Conservation (phyloP, 139 green algal genomes). For the Pleodorina starrii region DNA sequence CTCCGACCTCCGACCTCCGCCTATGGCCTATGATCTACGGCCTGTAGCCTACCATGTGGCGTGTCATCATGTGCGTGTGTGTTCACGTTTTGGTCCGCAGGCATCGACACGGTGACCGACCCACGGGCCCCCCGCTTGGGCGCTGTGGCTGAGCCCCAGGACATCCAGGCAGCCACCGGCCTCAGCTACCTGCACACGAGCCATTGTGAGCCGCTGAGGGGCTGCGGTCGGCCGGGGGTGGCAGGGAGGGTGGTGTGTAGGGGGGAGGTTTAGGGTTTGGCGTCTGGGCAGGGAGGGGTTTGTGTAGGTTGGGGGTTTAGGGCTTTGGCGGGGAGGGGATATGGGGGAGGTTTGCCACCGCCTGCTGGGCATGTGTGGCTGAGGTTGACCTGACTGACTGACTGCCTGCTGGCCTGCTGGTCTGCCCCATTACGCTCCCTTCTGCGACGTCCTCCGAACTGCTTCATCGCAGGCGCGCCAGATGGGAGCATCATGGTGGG, state of each 20-base stretch:
- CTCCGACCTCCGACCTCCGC: no score
- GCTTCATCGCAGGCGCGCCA: constrained; percentile 13
- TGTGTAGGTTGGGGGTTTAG: not conserved
- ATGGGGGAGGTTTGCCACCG: no score
- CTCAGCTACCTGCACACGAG: constrained; percentile 77
- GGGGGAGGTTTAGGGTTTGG: not conserved
- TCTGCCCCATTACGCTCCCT: not conserved
- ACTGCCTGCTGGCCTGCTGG: not conserved
- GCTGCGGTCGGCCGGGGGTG: no score
- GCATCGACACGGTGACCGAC: constrained; percentile 72
- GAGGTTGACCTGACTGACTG: no score
- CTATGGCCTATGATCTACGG: no score
- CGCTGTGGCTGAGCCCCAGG: constrained; percentile 71
- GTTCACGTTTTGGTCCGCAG: constrained; percentile 47
- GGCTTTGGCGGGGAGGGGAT: no score
- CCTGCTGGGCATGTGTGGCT: no score
- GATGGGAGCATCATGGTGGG: constrained; percentile 73
- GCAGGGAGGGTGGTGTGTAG: not conserved
- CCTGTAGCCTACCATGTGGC: no score
- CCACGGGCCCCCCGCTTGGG: constrained; percentile 68
- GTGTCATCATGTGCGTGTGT: not conserved
- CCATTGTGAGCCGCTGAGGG: constrained; percentile 40
- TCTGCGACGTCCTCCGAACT: no score
- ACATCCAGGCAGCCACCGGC: constrained; percentile 66
- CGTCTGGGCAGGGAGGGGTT: not conserved